Evolutionary conservation across 257 asterid species (phyloP).

Genomic region (Forsythia suspensa): DNA sequence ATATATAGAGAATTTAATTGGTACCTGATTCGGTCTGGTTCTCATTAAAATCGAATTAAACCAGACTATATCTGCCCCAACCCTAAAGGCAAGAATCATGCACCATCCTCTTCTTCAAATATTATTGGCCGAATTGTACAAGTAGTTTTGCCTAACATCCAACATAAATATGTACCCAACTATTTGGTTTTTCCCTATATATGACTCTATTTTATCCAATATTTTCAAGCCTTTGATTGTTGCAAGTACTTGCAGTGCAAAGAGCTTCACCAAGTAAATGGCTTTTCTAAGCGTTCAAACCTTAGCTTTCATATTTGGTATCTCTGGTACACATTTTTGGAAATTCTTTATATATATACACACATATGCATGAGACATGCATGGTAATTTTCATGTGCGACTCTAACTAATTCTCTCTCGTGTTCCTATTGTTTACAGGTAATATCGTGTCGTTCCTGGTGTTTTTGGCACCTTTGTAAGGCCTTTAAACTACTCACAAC

Average conservation of each 20-base stretch:
- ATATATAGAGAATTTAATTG: neutral
- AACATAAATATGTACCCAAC: constrained; percentile 16
- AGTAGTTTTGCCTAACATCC: constrained; percentile 18
- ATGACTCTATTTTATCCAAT: neutral
- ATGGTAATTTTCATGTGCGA: neutral
- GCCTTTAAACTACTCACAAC: neutral
- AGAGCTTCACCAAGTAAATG: constrained; percentile 26
- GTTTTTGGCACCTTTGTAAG: constrained; percentile 71
- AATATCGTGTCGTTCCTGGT: constrained; percentile 61
- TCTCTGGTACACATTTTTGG: constrained; percentile 40
- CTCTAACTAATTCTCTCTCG: neutral
- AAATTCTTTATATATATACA: neutral
- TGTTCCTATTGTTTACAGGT: constrained; percentile 33
- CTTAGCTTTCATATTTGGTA: constrained; percentile 60
- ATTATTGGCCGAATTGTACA: neutral
- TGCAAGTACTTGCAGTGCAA: neutral
- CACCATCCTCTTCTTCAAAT: neutral
- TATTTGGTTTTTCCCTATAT: constrained; percentile 9
- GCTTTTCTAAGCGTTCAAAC: constrained; percentile 34
- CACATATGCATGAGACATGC: neutral
- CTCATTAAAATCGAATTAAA: neutral
- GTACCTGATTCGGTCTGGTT: neutral
- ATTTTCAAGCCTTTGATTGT: constrained; percentile 17
- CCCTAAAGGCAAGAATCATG: neutral
- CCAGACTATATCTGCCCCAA: neutral